Evolutionary conservation across 2,329 filamentous ascomycete genomes (phyloP).

Genomic region (Pseudophaeomoniella oleicola): DNA sequence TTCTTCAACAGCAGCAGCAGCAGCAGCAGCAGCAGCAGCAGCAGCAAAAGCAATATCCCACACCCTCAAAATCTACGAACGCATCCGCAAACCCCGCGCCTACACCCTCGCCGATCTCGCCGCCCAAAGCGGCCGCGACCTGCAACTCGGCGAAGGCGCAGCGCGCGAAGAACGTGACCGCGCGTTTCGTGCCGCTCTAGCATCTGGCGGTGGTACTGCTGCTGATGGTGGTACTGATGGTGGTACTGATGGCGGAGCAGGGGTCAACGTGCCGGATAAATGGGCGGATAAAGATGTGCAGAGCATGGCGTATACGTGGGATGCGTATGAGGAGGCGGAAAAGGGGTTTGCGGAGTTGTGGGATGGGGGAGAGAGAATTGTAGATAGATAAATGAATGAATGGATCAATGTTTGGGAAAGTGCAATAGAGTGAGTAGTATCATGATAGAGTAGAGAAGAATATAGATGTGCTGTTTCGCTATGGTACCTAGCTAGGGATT

Average conservation of each 20-base stretch:
- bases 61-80: conserved; percentile 41
- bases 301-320: conserved; percentile 49
- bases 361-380: neutral
- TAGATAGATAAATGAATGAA: neutral
- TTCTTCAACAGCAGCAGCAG: too few species aligned
- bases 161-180: conserved; percentile 45
- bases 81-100: conserved; percentile 39
- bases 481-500: too few species aligned
- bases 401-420: neutral
- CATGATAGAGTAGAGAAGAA: too few species aligned
- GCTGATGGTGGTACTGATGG: too few species aligned
- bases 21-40: too few species aligned
- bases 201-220: conserved; percentile 31
- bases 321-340: conserved; percentile 41
- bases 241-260: too few species aligned
- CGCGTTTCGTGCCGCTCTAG: conserved; percentile 38
- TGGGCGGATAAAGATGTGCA: conserved; percentile 59
- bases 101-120: conserved; percentile 43
- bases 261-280: conserved; percentile 49
- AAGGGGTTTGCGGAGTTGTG: conserved; percentile 38
- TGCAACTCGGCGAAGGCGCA: conserved; percentile 44
- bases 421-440: neutral
- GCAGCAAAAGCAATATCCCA: conserved; percentile 33
- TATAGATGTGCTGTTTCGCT: too few species aligned
- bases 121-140: conserved; percentile 35